phyloP scores from a whole-genome alignment of 495 filamentous ascomycete species.

The Cenococcum geophilum region DNA sequence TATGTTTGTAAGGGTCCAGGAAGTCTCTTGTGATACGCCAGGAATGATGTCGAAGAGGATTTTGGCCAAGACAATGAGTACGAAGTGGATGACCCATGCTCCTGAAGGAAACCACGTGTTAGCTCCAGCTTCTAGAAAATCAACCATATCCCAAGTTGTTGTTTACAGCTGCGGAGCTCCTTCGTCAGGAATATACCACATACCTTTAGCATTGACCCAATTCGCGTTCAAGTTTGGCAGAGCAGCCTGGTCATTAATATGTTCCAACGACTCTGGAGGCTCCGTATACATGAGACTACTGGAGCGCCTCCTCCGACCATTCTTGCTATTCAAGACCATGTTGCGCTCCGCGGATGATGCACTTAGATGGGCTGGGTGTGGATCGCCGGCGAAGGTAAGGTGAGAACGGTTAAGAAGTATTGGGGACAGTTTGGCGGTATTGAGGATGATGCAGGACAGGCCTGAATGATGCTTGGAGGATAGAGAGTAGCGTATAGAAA shows the following conservation, averaged over 20 bases:
- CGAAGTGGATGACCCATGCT: slow-evolving; percentile 94
- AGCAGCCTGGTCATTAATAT: slow-evolving; percentile 89
- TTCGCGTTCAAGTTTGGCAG: slow-evolving; percentile 94
- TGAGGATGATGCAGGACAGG: slow-evolving; percentile 30
- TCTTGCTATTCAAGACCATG: slow-evolving; percentile 54
- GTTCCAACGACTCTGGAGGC: slow-evolving; percentile 87
- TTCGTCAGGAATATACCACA: slow-evolving; percentile 27
- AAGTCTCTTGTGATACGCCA: slow-evolving; percentile 90
- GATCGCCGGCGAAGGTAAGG: slow-evolving; percentile 72
- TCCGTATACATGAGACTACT: slow-evolving; percentile 97
- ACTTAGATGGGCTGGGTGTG: slow-evolving; percentile 55
- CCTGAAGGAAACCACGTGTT: slow-evolving; percentile 46
- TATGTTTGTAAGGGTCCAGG: slow-evolving; percentile 98
- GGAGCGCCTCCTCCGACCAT: slow-evolving; percentile 75
- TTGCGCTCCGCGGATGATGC: slow-evolving; percentile 45
- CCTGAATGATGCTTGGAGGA: background rate
- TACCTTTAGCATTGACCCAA: slow-evolving; percentile 99
- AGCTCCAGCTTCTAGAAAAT: slow-evolving; percentile 7
- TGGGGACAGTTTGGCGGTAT: slow-evolving; percentile 83
- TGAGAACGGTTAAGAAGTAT: slow-evolving; percentile 62
- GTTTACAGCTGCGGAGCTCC: background rate
- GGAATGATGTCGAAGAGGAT: slow-evolving; percentile 95
- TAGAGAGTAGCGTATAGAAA: slow-evolving; percentile 2
- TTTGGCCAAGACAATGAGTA: slow-evolving; percentile 82
- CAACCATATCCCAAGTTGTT: background rate